A percentile compares a stretch with the other conserved stretches of the same genome.
phyloP scores from a whole-genome alignment of 73 alveolate genomes.

The Paramecium sexaurelia region DNA sequence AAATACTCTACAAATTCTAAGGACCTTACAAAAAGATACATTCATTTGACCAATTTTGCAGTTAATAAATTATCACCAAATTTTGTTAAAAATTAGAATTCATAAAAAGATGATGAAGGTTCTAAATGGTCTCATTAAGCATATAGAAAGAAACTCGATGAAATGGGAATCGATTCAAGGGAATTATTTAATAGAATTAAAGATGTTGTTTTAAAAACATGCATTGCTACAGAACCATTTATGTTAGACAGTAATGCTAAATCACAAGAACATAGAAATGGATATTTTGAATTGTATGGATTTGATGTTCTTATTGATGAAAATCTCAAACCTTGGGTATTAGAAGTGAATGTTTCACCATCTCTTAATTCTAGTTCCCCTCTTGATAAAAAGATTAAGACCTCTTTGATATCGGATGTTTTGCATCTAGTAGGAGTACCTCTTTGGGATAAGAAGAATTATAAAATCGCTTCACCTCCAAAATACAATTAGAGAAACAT shows the following conservation, averaged over 20 bases:
- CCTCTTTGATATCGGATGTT: conserved; percentile 84
- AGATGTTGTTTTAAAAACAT: conserved; percentile 80
- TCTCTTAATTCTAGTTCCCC: conserved; percentile 89
- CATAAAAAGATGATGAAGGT: conserved; percentile 81
- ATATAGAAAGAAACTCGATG: conserved; percentile 65
- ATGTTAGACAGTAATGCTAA: conserved; percentile 70
- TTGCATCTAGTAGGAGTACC: conserved; percentile 83
- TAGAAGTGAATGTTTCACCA: conserved; percentile 95
- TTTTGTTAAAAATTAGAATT: conserved; percentile 81
- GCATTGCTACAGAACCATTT: conserved; percentile 83
- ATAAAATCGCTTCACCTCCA: not conserved
- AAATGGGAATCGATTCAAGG: conserved; percentile 75
- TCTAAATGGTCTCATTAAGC: conserved; percentile 90
- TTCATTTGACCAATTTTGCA: conserved; percentile 94
- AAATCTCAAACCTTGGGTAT: conserved; percentile 89
- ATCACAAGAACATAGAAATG: conserved; percentile 71
- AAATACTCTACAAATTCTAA: conserved; percentile 73
- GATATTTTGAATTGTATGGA: conserved; percentile 94
- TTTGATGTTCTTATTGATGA: conserved; percentile 91
- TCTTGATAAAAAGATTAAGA: conserved; percentile 87
- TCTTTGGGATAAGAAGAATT: conserved; percentile 84
- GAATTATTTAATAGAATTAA: conserved; percentile 73
- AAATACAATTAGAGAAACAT: conserved; percentile 37
- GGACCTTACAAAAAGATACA: conserved; percentile 73
- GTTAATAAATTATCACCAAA: conserved; percentile 83